Base-by-base conservation (phyloP, 2,329 filamentous ascomycete genomes). In the Trichophyton mentagrophytes region DNA sequence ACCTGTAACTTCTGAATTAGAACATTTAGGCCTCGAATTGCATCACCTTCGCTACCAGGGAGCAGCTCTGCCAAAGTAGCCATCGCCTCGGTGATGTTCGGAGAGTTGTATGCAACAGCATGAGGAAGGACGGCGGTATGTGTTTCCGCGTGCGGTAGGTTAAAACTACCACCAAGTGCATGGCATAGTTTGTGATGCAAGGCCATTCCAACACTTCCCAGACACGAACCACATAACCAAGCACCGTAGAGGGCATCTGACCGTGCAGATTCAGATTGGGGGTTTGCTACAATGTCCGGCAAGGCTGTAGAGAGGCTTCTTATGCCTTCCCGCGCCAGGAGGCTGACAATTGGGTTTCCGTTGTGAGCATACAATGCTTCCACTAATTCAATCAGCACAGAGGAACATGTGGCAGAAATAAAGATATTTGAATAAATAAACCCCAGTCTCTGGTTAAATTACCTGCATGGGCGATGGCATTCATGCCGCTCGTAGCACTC, bases 181-280 rank as follows among this genome's bases (percentile, higher is more conserved):
- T 87, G 84, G 71, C 83, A 86, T 1, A 87, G 77, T 68, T 87
- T 87, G 71, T 87, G 84, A 67, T 87, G 85, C 13, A 87, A 77
- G 1, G 82, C 78, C 82, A 86, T 86, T 59, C 78, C 78, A 1
- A 82, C 80, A 61, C 74, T 79, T 4, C 83, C 83, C 0, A 86
- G 75, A 65, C 81, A 84, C 25, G 76, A 78, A 36, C 82, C 83
- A 65, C 82, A 86, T 1, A 86, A 78, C 82, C 82, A 86, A 42
- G 84, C 83, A 22, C 83, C 84, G 66, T 85, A 85, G 1, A 82
- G 77, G 13, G 82, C 83, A 2, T 70, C 70, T 2, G 76, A 77
- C 1, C 83, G 78, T 2, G 82, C 81, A 3, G 74, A 69, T 40
- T 68, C 63, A 5, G 75, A 77, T 1, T 72, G 66, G 0, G 79